Conservation (phyloP, 2,329 filamentous ascomycete genomes). For the Huntiella abstrusa region DNA sequence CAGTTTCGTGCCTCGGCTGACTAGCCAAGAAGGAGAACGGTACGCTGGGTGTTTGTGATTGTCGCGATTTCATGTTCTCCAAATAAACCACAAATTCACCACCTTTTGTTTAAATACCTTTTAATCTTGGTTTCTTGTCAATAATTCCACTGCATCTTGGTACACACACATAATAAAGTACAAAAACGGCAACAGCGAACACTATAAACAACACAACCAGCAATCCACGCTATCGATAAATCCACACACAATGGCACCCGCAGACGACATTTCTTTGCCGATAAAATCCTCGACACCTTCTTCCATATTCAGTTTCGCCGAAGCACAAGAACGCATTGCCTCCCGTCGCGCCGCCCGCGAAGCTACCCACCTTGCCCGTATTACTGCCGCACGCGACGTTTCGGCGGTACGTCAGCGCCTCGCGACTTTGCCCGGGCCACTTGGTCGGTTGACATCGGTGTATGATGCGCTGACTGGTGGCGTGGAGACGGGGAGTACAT, state of each 20-base stretch:
- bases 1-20: too few relatives aligned
- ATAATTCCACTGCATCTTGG: too few relatives aligned
- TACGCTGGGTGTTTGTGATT: too few relatives aligned
- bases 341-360: slow-evolving; percentile 64
- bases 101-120: too few relatives aligned
- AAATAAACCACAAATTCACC: too few relatives aligned
- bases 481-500: slow-evolving; percentile 35
- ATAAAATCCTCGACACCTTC: neutral
- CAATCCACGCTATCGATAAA: slow-evolving; percentile 1
- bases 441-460: slow-evolving; percentile 28
- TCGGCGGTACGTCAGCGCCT: slow-evolving; percentile 18
- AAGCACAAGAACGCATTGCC: slow-evolving; percentile 72
- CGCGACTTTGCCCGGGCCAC: slow-evolving; percentile 26
- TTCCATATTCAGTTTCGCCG: slow-evolving; percentile 46
- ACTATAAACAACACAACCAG: too few relatives aligned
- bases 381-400: slow-evolving; percentile 37
- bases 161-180: too few relatives aligned
- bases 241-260: neutral
- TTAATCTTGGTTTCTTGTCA: too few relatives aligned
- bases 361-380: slow-evolving; percentile 19
- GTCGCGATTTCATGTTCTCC: too few relatives aligned
- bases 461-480: slow-evolving; percentile 33
- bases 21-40: too few relatives aligned
- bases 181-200: too few relatives aligned
- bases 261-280: neutral